These are phyloP conservation scores for Crithidia expoeki DNA, from an alignment of 208 protist species.

Conservation along the genomic window DNA sequence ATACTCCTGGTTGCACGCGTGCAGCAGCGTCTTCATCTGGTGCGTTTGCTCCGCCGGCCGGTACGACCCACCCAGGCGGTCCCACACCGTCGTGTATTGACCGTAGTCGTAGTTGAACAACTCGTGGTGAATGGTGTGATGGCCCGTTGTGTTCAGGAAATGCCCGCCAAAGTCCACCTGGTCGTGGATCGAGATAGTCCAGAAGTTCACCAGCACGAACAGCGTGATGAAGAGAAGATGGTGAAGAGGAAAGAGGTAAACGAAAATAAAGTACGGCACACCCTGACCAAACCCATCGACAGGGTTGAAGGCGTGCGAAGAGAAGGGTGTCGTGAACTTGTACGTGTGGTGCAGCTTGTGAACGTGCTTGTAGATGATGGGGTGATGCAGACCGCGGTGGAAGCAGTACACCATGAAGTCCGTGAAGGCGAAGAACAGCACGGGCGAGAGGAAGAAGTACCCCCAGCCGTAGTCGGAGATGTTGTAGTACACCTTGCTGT, in stretches of 20 bases:
- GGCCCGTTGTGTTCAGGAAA: conserved; percentile 82
- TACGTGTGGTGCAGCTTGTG: conserved; percentile 94
- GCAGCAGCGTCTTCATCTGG: conserved; percentile 33
- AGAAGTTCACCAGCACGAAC: conserved; percentile 94
- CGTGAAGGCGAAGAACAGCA: conserved; percentile 91
- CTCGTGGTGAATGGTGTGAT: conserved; percentile 95
- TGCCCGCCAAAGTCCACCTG: conserved; percentile 86
- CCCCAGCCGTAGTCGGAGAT: conserved; percentile 77
- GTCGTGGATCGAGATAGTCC: conserved; percentile 95
- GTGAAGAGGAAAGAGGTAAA: conserved; percentile 91
- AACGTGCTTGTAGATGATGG: conserved; percentile 86
- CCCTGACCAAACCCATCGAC: conserved; percentile 93
- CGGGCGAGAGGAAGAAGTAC: conserved; percentile 66
- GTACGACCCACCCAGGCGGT: conserved; percentile 89
- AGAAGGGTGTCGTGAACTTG: conserved; percentile 89
- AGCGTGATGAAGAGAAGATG: conserved; percentile 82
- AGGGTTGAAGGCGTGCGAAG: conserved; percentile 93
- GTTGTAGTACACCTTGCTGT: conserved; percentile 82
- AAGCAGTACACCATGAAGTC: conserved; percentile 95
- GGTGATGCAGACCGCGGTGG: conserved; percentile 92
- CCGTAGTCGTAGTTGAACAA: conserved; percentile 95
- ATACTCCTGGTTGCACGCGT: conserved; percentile 30
- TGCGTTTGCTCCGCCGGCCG: conserved; percentile 79
- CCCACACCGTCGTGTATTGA: conserved; percentile 95
- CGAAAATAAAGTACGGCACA: conserved; percentile 93